Conservation (phyloP, 805 yeast genomes). For the Candida nitratophila region DNA sequence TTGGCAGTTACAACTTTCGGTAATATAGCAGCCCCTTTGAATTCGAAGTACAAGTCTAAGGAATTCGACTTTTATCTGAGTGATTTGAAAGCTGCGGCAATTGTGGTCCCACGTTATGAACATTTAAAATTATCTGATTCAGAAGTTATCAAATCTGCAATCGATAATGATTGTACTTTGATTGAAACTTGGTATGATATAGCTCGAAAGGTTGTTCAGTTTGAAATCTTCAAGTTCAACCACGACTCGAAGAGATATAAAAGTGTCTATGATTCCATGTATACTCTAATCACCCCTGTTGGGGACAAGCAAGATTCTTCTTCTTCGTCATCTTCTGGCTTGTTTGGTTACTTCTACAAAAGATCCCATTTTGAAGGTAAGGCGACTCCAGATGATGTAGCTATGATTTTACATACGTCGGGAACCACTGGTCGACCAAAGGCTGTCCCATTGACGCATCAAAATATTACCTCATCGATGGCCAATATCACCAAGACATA, state of each 20-base stretch:
- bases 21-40: conserved; percentile 62
- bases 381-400: conserved; percentile 45
- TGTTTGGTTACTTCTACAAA: not conserved
- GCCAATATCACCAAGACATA: conserved; percentile 54
- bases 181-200: conserved; percentile 46
- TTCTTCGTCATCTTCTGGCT: no score
- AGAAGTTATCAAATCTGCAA: conserved; percentile 41
- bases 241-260: conserved; percentile 3
- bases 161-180: conserved; percentile 36
- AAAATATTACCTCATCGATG: conserved; percentile 54
- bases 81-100: conserved; percentile 50
- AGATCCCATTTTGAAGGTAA: conserved; percentile 3
- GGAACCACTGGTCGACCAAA: conserved; percentile 77
- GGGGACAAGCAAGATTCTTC: not conserved
- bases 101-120: conserved; percentile 51
- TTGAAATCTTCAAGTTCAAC: conserved; percentile 15
- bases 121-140: conserved; percentile 19
- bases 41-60: conserved; percentile 50
- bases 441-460: conserved; percentile 65
- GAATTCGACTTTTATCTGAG: conserved; percentile 62
- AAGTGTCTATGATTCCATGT: not conserved
- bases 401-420: conserved; percentile 62
- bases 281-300: not conserved
- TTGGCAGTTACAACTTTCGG: conserved; percentile 50
- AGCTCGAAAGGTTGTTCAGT: conserved; percentile 35